These are phyloP conservation scores for Melaleuca alternifolia DNA, from an alignment of 345 rosid genomes.

Conservation along the genomic window DNA sequence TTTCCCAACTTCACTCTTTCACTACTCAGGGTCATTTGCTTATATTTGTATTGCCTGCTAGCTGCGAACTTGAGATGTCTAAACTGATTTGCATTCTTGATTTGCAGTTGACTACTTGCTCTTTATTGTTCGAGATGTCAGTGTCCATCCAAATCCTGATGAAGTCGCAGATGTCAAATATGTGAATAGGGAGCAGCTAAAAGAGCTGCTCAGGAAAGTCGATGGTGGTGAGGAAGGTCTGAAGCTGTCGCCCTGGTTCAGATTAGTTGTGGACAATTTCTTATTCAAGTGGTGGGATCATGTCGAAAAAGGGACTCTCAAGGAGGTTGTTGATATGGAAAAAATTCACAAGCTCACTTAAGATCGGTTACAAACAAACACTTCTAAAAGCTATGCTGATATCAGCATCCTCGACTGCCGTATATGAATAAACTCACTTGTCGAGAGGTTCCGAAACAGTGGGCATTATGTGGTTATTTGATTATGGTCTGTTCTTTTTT, in stretches of 20 bases:
- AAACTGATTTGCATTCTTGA: background rate
- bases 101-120: slow-evolving; percentile 85
- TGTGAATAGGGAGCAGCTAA: slow-evolving; percentile 67
- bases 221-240: slow-evolving; percentile 81
- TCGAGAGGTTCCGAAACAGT: background rate
- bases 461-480: background rate
- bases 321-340: slow-evolving; percentile 63
- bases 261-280: slow-evolving; percentile 89
- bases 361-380: background rate
- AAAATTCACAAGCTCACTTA: slow-evolving; percentile 60
- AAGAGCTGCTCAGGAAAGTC: slow-evolving; percentile 76
- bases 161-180: slow-evolving; percentile 79
- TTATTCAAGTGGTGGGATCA: slow-evolving; percentile 96
- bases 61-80: background rate
- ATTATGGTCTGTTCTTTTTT: background rate
- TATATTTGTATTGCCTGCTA: background rate
- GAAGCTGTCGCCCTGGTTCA: slow-evolving; percentile 93
- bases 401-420: background rate
- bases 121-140: slow-evolving; percentile 74
- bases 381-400: background rate
- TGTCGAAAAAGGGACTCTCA: slow-evolving; percentile 62
- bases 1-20: background rate
- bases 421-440: background rate
- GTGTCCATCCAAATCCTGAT: slow-evolving; percentile 63
- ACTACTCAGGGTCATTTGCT: background rate